Percentiles rank a stretch among this genome's conserved stretches.
Evolutionary conservation across 345 rosid genomes (phyloP).

Genomic region (Anastatica hierochuntica): DNA sequence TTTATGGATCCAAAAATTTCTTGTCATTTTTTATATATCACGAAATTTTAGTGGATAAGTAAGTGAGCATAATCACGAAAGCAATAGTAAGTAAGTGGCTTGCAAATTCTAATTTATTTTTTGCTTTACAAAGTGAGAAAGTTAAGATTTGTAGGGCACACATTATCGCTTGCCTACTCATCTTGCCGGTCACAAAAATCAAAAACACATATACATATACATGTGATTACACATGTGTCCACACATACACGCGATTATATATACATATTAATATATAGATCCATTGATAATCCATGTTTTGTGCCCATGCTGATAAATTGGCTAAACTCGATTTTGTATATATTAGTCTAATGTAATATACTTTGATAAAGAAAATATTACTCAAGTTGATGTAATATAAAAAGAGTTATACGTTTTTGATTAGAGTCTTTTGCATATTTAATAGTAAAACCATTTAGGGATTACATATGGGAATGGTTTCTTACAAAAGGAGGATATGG

Average conservation of each 20-base stretch:
- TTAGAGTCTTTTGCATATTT: no score
- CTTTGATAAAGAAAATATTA: no score
- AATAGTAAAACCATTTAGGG: no score
- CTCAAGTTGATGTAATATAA: no score
- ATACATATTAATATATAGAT: neutral
- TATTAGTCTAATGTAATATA: no score
- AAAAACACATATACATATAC: slow-evolving; percentile 7
- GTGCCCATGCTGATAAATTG: neutral
- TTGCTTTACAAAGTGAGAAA: slow-evolving; percentile 13
- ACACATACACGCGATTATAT: neutral
- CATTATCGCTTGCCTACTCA: slow-evolving; percentile 24
- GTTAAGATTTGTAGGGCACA: slow-evolving; percentile 24
- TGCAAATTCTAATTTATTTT: neutral
- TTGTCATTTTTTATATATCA: no score
- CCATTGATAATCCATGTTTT: slow-evolving; percentile 6
- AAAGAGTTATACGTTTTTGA: no score
- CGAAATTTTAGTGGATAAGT: no score
- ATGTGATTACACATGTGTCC: slow-evolving; percentile 8
- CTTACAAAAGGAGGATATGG: no score
- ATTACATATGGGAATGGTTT: no score
- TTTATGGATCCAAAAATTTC: no score
- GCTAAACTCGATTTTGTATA: no score
- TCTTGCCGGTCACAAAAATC: slow-evolving; percentile 23
- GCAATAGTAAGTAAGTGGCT: slow-evolving; percentile 15
- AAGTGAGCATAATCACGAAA: slow-evolving; percentile 16